A percentile compares a stretch with the other conserved stretches of the same genome.
phyloP scores from a whole-genome alignment of 306 rosid genomes.

The Comarum palustre region DNA sequence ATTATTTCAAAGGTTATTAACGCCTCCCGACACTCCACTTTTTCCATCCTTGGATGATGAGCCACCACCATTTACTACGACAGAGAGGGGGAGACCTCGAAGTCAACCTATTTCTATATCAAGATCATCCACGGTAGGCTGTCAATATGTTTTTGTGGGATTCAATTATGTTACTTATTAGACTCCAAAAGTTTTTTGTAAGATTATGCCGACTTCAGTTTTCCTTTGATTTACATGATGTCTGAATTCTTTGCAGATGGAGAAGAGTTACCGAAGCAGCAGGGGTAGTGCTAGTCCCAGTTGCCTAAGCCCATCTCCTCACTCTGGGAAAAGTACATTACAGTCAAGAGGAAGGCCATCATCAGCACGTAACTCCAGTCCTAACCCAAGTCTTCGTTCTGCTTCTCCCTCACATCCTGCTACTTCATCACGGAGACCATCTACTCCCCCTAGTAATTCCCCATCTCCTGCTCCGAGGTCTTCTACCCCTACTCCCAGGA shows the following conservation, averaged over 20 bases:
- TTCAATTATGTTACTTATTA: constrained; percentile 16
- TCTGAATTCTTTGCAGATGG: constrained; percentile 54
- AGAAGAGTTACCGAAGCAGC: constrained; percentile 71
- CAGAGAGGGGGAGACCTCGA: constrained; percentile 69
- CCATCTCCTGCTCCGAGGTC: constrained; percentile 57
- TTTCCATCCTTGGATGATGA: constrained; percentile 83
- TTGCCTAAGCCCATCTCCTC: constrained; percentile 78
- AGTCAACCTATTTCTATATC: constrained; percentile 86
- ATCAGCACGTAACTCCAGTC: constrained; percentile 62
- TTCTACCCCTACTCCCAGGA: constrained; percentile 58
- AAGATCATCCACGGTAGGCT: constrained; percentile 73
- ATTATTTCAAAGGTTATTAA: constrained; percentile 58
- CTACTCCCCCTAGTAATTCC: constrained; percentile 77
- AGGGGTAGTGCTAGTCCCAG: constrained; percentile 89
- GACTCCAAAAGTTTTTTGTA: constrained; percentile 4
- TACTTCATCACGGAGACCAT: constrained; percentile 59
- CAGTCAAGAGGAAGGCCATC: constrained; percentile 69
- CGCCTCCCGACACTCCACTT: constrained; percentile 85
- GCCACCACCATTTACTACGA: constrained; percentile 35
- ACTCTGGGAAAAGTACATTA: constrained; percentile 50
- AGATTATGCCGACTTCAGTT: constrained; percentile 21
- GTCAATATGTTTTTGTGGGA: constrained; percentile 23
- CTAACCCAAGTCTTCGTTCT: constrained; percentile 50
- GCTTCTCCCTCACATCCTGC: constrained; percentile 64
- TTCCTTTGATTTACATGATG: constrained; percentile 13